phyloP scores from a whole-genome alignment of 1,284 basidiomycete genomes.

The Termitomyces sp. region DNA sequence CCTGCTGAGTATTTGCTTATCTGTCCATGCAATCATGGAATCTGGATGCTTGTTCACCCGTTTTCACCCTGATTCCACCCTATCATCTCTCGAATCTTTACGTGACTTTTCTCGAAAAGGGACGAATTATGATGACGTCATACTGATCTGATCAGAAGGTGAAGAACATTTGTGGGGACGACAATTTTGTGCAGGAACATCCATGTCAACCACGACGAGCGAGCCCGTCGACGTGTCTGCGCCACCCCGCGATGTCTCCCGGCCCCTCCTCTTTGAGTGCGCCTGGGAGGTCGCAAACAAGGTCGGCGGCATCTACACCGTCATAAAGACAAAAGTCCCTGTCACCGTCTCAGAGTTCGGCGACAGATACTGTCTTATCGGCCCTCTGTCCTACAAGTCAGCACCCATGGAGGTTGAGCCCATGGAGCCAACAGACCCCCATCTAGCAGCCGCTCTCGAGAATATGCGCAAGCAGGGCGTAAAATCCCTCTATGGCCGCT shows the following conservation, averaged over 20 bases:
- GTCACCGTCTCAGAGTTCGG: slow-evolving; percentile 93
- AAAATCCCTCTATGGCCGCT: slow-evolving; percentile 92
- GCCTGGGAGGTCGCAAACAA: slow-evolving; percentile 97
- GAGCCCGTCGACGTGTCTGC: slow-evolving; percentile 9
- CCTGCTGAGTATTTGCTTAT: no score
- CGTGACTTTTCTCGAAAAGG: not conserved
- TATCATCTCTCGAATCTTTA: not conserved
- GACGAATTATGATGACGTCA: slow-evolving; percentile 13
- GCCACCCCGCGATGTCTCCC: slow-evolving; percentile 65
- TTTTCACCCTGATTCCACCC: not conserved
- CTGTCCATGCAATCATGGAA: no score
- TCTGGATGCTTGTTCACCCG: no score
- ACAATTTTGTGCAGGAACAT: slow-evolving; percentile 5
- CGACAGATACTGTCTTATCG: slow-evolving; percentile 90
- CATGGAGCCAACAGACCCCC: slow-evolving; percentile 76
- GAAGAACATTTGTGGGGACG: not conserved
- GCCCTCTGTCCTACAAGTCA: slow-evolving; percentile 94
- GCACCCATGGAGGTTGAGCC: slow-evolving; percentile 98
- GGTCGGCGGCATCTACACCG: slow-evolving; percentile 98
- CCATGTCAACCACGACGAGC: slow-evolving; percentile 8
- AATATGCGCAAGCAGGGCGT: slow-evolving; percentile 84
- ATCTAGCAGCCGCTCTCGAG: slow-evolving; percentile 67
- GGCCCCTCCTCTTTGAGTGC: slow-evolving; percentile 81
- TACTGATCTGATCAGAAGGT: slow-evolving; percentile 5
- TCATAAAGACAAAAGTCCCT: slow-evolving; percentile 98